Evolutionary conservation across 805 yeast species (phyloP).

Genomic region (Cephaloascus fragrans): DNA sequence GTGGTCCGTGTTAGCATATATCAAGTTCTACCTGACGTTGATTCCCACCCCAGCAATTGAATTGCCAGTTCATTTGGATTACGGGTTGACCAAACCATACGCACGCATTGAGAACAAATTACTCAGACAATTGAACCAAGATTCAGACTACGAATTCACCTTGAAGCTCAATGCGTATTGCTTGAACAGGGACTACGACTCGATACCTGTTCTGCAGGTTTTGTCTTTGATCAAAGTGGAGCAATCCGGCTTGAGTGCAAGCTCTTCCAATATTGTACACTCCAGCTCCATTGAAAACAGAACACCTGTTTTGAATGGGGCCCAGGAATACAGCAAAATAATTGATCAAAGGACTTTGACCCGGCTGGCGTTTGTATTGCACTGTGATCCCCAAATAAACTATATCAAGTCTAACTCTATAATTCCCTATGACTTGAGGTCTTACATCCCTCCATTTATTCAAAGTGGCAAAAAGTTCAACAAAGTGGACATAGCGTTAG

Average conservation of each 20-base stretch:
- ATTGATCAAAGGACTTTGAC: background rate
- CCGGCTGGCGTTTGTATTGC: background rate
- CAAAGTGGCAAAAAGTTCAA: background rate
- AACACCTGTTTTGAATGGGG: no score
- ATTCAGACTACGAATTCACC: slow-evolving; percentile 7
- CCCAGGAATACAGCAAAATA: no score
- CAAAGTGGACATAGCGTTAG: background rate
- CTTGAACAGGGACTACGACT: background rate
- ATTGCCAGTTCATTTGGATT: slow-evolving; percentile 4
- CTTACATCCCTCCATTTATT: background rate
- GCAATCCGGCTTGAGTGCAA: background rate
- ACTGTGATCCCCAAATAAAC: background rate
- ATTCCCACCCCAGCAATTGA: slow-evolving; percentile 10
- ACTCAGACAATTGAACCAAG: slow-evolving; percentile 10
- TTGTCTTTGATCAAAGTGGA: background rate
- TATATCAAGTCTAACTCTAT: background rate
- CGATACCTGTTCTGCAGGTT: slow-evolving; percentile 1
- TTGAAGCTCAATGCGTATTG: slow-evolving; percentile 1
- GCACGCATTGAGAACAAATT: slow-evolving; percentile 9
- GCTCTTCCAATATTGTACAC: background rate
- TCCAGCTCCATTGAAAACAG: no score
- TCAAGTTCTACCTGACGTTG: slow-evolving; percentile 16
- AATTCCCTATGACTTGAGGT: background rate
- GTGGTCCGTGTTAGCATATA: slow-evolving; percentile 17
- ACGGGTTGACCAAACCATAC: slow-evolving; percentile 10